phyloP scores from a whole-genome alignment of 306 rosid species.

The Betula pendula region DNA sequence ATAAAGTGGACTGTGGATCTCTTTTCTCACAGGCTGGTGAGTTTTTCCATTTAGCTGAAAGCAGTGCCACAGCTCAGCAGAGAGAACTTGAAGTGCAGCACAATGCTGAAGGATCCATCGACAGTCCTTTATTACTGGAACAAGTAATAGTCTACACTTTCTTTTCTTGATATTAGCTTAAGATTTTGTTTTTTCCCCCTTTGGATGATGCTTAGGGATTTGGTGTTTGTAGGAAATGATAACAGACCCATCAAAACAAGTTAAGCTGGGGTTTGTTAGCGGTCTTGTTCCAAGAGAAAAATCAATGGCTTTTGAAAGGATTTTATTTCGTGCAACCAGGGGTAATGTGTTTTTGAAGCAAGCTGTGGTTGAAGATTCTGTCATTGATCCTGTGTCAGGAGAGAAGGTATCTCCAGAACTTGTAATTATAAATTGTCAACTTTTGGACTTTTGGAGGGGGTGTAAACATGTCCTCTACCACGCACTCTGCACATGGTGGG shows the following conservation, averaged over 20 bases:
- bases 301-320: conserved; percentile 69
- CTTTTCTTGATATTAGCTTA: neutral
- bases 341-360: conserved; percentile 82
- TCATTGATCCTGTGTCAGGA: conserved; percentile 77
- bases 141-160: conserved; percentile 41
- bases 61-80: conserved; percentile 52
- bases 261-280: conserved; percentile 65
- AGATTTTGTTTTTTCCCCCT: conserved; percentile 16
- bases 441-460: conserved; percentile 11
- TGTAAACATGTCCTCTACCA: conserved; percentile 1
- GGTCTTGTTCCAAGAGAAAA: conserved; percentile 86
- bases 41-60: conserved; percentile 66
- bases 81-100: conserved; percentile 52
- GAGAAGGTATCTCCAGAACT: conserved; percentile 60
- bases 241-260: conserved; percentile 49
- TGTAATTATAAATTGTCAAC: conserved; percentile 19
- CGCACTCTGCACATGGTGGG: neutral
- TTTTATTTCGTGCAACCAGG: conserved; percentile 78
- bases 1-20: neutral
- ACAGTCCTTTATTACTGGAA: conserved; percentile 71
- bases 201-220: conserved; percentile 21
- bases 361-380: conserved; percentile 54
- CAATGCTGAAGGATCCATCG: conserved; percentile 56
- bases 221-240: conserved; percentile 52
- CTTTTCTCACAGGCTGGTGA: conserved; percentile 64